Evolutionary conservation across 495 filamentous ascomycete genomes (phyloP), one percentile per base, ranked within the genome.

Genomic region (Penicillium lividum): DNA sequence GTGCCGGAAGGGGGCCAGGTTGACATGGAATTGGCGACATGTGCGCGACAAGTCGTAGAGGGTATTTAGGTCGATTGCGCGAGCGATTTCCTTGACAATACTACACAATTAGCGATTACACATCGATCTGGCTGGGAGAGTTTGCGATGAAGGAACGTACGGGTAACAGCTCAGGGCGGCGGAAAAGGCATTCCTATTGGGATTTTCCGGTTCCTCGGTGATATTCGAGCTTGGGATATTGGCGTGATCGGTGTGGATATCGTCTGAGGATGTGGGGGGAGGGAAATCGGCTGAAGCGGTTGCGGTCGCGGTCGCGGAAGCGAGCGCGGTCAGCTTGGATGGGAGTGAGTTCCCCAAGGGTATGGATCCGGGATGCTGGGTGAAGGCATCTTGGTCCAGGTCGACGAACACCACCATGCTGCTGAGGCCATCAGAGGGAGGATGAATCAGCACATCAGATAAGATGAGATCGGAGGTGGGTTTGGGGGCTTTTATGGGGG

Each of bases 121-220:
- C 49, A 36, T 30, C 2, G 25, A 34, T 46, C 16, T 27, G 31
- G 43, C 44, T 22, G 30, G 28, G 28, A 28, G 30, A 46, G 27
- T 46, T 9, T 5, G 13, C 8, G 38, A 1, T 3, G 7, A 48
- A 18, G 43, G 60, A 33, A 71, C 82, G 72, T 79, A 97, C 92
- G 92, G 92, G 82, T 97, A 97, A 77, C 91, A 94, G 62, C 86
- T 86, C 74, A 97, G 78, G 61, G 89, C 88, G 67, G 84, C 81
- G 31, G 90, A 89, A 77, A 93, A 87, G 54, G 79, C 78, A 74
- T 85, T 88, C 65, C 80, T 69, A 67, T 91, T 93, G 45, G 79
- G 83, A 73, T 84, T 85, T 51, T 49, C 40, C 28, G 46, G 22
- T 7, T 18, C 34, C 40, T 33, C 42, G 15, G 4, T 13, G 5